These are phyloP conservation scores for Sporothrix pallida DNA, from an alignment of 2,329 filamentous ascomycete species.

Conservation along the genomic window DNA sequence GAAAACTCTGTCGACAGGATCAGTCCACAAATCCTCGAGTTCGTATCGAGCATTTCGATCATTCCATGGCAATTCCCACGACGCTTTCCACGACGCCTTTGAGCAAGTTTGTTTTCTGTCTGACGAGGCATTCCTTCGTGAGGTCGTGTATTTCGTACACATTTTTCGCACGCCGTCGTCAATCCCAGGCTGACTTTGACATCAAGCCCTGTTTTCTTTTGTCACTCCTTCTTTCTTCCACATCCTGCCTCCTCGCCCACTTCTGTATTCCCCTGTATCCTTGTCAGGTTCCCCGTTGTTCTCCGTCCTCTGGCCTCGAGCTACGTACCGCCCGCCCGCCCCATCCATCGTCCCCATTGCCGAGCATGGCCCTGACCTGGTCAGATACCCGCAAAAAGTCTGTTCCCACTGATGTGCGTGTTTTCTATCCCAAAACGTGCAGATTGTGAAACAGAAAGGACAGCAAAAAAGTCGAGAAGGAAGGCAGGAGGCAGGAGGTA, in stretches of 20 bases:
- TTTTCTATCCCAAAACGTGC: slow-evolving; percentile 20
- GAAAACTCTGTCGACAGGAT: background rate
- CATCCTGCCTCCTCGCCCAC: background rate
- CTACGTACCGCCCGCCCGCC: slow-evolving; percentile 3
- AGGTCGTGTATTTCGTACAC: background rate
- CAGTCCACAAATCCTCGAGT: background rate
- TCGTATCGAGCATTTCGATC: background rate
- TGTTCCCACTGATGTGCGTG: slow-evolving; percentile 22
- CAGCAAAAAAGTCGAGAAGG: background rate
- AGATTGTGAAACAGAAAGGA: slow-evolving; percentile 22
- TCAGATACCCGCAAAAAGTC: background rate
- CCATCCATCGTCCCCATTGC: background rate
- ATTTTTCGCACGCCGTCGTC: background rate
- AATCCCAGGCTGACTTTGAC: background rate
- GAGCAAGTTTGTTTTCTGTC: slow-evolving; percentile 9
- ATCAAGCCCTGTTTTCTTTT: background rate
- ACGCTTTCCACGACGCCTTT: background rate
- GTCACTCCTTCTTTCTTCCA: background rate
- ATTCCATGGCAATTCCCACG: background rate
- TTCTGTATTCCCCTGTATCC: background rate
- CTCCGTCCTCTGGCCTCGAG: background rate
- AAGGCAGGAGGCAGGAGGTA: background rate
- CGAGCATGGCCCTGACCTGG: background rate
- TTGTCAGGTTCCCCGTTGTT: slow-evolving; percentile 21
- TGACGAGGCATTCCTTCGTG: background rate